Evolutionary conservation across 1,284 basidiomycete species (phyloP), one percentile per base, ranked within the genome.

Genomic region (Ustilago curta): DNA sequence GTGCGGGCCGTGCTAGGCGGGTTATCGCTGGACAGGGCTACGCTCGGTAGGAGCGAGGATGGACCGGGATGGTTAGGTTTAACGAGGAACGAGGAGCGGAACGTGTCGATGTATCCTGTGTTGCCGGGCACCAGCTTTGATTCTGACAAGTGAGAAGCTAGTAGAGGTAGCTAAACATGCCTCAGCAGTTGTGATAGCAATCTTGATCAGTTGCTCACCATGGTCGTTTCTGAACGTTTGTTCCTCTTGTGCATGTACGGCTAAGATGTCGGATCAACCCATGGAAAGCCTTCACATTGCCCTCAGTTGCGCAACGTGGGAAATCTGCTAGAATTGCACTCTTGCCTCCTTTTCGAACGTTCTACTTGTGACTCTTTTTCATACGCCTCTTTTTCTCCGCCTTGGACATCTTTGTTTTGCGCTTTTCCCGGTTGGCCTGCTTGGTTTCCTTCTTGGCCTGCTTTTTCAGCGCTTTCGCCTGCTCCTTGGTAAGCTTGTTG

Each of bases 361-460:
- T 29, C 44, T 76, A 71, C 68, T 79, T 79, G 56, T 74, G 66
- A 29, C 60, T 64, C 69, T 82, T 82, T 55, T 82, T 81, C 70
- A 81, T 76, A n/a, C 70, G 54, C 7, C 76, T 58, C 68, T 80
- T 81, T 50, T 82, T 82, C 42, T 81, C 79, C 8, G 80, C 72
- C 62, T 84, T 84, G 23, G 80, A 77, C 82, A 83, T 84, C 68
- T 83, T 84, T 23, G 65, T 79, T 53, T 83, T 84, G 4, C 82
- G 58, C 39, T 75, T 76, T 57, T 83, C 83, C 19, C 83, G 71
- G 14, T 76, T 75, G 39, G 68, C 79, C 7, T 70, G 72, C 51
- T 82, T 82, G 25, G 71, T 79, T 18, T 73, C 65, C 40, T 76
- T 76, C 56, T 78, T 79, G 21, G 77, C 76, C 52, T 79, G 63